Evolutionary conservation across 768 basidiomycete species (phyloP).

Genomic region (Boletus vinaceobasis): DNA sequence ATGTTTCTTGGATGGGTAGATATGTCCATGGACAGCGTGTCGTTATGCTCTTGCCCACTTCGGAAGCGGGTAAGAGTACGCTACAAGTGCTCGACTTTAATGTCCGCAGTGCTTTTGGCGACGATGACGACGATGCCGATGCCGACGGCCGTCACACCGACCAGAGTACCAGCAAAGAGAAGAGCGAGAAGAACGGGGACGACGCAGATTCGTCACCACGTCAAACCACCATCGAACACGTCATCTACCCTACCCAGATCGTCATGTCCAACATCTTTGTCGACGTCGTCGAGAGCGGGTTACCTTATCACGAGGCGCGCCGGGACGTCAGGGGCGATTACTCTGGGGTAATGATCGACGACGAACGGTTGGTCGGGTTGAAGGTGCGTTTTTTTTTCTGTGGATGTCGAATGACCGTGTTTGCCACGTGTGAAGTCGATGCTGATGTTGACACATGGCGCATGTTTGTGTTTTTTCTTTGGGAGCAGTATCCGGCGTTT

Average conservation of each 20-base stretch:
- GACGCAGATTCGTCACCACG: not conserved
- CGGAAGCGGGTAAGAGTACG: conserved; percentile 6
- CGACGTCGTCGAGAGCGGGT: conserved; percentile 21
- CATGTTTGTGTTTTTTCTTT: not conserved
- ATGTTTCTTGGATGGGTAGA: conserved; percentile 13
- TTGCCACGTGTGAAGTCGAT: not conserved
- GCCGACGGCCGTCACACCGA: not conserved
- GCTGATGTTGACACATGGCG: not conserved
- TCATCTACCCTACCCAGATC: conserved; percentile 12
- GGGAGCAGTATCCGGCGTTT: conserved; percentile 24
- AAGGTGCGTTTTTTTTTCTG: conserved; percentile 28
- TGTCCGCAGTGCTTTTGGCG: not conserved
- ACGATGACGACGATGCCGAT: not conserved
- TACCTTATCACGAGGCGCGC: conserved; percentile 32
- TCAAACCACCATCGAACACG: not conserved
- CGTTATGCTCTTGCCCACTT: conserved; percentile 22
- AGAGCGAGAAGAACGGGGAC: not conserved
- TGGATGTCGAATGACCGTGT: too few relatives aligned
- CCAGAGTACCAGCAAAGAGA: not conserved
- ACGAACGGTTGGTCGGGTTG: conserved; percentile 39
- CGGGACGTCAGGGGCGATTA: conserved; percentile 27
- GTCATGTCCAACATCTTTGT: conserved; percentile 21
- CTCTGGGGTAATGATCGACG: conserved; percentile 43
- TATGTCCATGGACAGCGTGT: conserved; percentile 44
- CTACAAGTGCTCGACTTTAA: conserved; percentile 35